These are phyloP conservation scores for Clarkia xantiana DNA, from an alignment of 345 rosid species.

Conservation along the genomic window DNA sequence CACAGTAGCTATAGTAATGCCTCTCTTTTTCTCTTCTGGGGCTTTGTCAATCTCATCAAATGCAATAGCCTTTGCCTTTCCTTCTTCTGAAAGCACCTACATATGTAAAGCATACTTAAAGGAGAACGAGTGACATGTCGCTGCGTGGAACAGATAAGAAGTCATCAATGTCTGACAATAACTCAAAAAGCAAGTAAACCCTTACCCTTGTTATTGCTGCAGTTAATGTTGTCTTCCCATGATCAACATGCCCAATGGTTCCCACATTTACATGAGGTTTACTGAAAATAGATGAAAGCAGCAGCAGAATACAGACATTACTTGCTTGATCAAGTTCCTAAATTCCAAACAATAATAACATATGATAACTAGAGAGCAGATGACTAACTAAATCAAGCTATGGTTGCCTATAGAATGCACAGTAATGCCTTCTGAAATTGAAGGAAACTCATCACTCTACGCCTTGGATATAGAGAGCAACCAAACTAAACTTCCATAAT, in stretches of 20 bases:
- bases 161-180: no score
- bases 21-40: slow-evolving; percentile 98
- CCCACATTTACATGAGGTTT: slow-evolving; percentile 89
- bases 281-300: no score
- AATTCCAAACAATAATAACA: no score
- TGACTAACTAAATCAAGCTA: no score
- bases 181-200: not conserved
- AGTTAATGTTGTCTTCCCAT: slow-evolving; percentile 89
- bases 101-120: not conserved
- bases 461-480: no score
- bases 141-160: not conserved
- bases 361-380: no score
- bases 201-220: slow-evolving; percentile 53
- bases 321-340: no score
- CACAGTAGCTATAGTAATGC: slow-evolving; percentile 94
- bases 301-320: no score
- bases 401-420: no score
- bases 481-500: no score
- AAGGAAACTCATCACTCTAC: no score
- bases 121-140: slow-evolving; percentile 48
- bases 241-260: slow-evolving; percentile 92
- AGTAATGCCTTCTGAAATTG: no score
- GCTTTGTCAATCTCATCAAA: slow-evolving; percentile 99
- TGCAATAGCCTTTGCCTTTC: slow-evolving; percentile 93
- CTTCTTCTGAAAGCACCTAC: slow-evolving; percentile 93